phyloP scores from a whole-genome alignment of 2,329 filamentous ascomycete species.

The Colletotrichum brevisporum region DNA sequence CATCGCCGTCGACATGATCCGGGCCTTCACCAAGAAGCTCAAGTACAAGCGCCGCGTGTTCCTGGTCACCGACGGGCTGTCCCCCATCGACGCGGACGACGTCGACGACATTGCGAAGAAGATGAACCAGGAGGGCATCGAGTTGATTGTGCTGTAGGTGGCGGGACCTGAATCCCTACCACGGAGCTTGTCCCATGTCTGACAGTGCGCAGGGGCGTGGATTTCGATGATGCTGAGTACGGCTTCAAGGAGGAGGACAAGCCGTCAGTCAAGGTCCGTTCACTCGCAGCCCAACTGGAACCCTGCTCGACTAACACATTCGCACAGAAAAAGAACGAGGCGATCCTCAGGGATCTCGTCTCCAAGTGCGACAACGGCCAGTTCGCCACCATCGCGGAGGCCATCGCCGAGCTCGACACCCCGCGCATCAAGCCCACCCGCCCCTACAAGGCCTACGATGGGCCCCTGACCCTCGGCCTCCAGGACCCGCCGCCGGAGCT shows the following conservation, averaged over 20 bases:
- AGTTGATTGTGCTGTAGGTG: conserved; percentile 82
- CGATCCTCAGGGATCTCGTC: conserved; percentile 73
- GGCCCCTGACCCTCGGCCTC: conserved; percentile 84
- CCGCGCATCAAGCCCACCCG: conserved; percentile 83
- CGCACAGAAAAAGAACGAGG: conserved; percentile 78
- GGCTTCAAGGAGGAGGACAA: conserved; percentile 96
- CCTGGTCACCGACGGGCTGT: conserved; percentile 86
- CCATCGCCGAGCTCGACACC: conserved; percentile 82
- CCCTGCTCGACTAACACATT: conserved; percentile 5
- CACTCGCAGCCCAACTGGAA: conserved; percentile 12
- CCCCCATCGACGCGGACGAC: conserved; percentile 79
- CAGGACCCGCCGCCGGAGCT: conserved; percentile 34
- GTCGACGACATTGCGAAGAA: conserved; percentile 79
- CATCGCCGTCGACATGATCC: conserved; percentile 89
- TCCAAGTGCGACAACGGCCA: conserved; percentile 77
- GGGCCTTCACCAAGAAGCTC: conserved; percentile 81
- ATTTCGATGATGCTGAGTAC: conserved; percentile 93
- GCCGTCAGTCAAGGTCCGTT: conserved; percentile 72
- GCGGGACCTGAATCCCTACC: neutral
- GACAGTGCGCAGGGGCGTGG: conserved; percentile 72
- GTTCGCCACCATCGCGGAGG: conserved; percentile 89
- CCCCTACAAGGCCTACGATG: conserved; percentile 85
- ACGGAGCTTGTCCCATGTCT: neutral
- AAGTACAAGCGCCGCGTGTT: conserved; percentile 87
- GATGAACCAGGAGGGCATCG: conserved; percentile 82